A percentile compares a stretch with the other conserved stretches of the same genome.
phyloP scores from a whole-genome alignment of 108 stramenopile genomes.

The Fragilaria crotonensis region DNA sequence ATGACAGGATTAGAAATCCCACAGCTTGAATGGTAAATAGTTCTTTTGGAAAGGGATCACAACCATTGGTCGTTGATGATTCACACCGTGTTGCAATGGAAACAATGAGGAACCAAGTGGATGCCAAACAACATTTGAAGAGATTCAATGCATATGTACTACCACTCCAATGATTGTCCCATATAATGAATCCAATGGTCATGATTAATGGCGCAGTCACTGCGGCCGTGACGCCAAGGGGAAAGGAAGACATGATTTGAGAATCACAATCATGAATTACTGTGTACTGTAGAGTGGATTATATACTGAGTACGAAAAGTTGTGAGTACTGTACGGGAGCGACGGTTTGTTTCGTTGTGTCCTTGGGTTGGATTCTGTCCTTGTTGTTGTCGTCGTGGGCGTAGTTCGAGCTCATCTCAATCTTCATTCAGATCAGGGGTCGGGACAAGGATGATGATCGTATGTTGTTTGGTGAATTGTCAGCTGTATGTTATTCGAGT shows the following conservation, averaged over 20 bases:
- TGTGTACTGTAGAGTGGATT: too few relatives aligned
- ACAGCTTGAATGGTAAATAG: constrained; percentile 29
- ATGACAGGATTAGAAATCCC: constrained; percentile 56
- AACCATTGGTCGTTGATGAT: constrained; percentile 5
- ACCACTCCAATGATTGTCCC: constrained; percentile 70
- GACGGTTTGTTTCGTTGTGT: too few relatives aligned
- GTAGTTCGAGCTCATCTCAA: too few relatives aligned
- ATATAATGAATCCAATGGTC: constrained; percentile 66
- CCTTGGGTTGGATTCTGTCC: too few relatives aligned
- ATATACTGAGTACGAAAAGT: too few relatives aligned
- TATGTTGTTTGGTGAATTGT: too few relatives aligned
- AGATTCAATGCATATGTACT: constrained; percentile 76
- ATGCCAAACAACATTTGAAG: constrained; percentile 79
- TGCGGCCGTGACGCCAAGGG: constrained; percentile 41
- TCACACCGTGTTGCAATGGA: not conserved
- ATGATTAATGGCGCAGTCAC: constrained; percentile 55
- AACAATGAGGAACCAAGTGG: constrained; percentile 50
- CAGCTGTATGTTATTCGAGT: too few relatives aligned
- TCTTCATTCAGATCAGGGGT: too few relatives aligned
- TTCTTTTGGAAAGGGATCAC: constrained; percentile 2
- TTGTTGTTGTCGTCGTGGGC: too few relatives aligned
- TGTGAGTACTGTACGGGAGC: too few relatives aligned
- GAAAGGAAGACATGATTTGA: constrained; percentile 10
- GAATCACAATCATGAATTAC: too few relatives aligned
- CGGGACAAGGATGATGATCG: too few relatives aligned